Base-by-base conservation (phyloP, 1,284 basidiomycete genomes). In the Phellopilus nigrolimitatus region DNA sequence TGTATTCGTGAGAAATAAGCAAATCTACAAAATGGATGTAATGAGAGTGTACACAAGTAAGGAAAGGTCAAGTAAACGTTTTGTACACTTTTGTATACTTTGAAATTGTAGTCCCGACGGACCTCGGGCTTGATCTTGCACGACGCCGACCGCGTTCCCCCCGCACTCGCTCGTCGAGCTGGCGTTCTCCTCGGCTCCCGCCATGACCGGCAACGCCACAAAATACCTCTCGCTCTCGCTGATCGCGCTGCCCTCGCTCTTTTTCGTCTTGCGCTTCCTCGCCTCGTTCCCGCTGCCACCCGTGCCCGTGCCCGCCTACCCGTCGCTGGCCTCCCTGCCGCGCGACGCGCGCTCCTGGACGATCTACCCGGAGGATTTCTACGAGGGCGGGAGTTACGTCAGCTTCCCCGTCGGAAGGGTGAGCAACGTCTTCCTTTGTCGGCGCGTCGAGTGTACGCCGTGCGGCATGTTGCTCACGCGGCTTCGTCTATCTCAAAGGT, bases 341-440 rank as follows among this genome's bases (percentile, higher is more conserved):
- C 60, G 62, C 19, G 64, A 73, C 27, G 72, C 71, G 13, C 71
- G 73, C 13, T 77, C 79, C n/a, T 80, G 82, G 76, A 64, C 72
- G 10, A 75, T 89, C 48, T 90, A 89, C 61, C 80, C 83, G 1
- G 82, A 85, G 47, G 72, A 84, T 56, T 80, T 76, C 60, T 85
- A 78, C 61, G 65, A 72, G 6, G 81, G 79, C 3, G 87, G 87
- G 7, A 73, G 68, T n/a, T 88, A 87, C 65, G 79, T 74, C 5
- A 63, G 65, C 1, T 68, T 87, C 37, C 84, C 85, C 0, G 73
- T 75, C 54, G 87, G 86, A 44, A 70, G 71, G 48, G 82, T 81
- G 53, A 40, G 66, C 61, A 49, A 39, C 53, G 52, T 22, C 15
- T n/a, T 36, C 24, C n/a, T 48, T 33, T 47, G 40, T 31, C 30